A percentile compares a stretch with the other conserved stretches of the same genome.
phyloP scores from a whole-genome alignment of 2,329 filamentous ascomycete genomes.

The Lasiodiplodia citricola region DNA sequence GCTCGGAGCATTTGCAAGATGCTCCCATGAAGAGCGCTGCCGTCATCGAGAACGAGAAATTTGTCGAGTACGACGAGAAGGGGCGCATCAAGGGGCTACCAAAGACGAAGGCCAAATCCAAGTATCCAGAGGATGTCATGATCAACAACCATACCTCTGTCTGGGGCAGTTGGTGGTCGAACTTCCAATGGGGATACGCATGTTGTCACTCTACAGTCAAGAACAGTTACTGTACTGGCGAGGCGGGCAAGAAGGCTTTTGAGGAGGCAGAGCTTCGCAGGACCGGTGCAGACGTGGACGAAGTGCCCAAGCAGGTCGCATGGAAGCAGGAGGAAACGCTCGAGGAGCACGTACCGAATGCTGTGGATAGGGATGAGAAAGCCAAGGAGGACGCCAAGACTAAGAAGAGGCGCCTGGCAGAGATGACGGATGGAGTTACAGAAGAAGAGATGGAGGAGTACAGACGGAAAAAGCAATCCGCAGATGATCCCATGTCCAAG shows the following conservation, averaged over 20 bases:
- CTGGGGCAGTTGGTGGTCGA: slow-evolving; percentile 97
- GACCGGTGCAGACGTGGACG: slow-evolving; percentile 51
- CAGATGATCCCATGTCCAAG: slow-evolving; percentile 86
- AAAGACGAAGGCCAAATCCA: slow-evolving; percentile 78
- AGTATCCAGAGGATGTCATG: slow-evolving; percentile 86
- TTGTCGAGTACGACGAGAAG: slow-evolving; percentile 91
- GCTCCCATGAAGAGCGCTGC: slow-evolving; percentile 69
- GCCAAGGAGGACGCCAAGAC: slow-evolving; percentile 41
- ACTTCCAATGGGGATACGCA: slow-evolving; percentile 93
- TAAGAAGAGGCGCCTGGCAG: slow-evolving; percentile 77
- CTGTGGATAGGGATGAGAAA: slow-evolving; percentile 48
- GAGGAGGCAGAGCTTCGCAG: slow-evolving; percentile 73
- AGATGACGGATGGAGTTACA: slow-evolving; percentile 77
- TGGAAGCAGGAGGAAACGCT: slow-evolving; percentile 49
- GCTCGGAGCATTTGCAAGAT: slow-evolving; percentile 65
- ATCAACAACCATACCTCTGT: slow-evolving; percentile 91
- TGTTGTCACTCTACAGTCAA: slow-evolving; percentile 94
- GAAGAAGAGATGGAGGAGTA: slow-evolving; percentile 90
- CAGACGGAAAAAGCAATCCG: slow-evolving; percentile 72
- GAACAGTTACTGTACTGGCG: slow-evolving; percentile 97
- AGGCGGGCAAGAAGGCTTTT: slow-evolving; percentile 81
- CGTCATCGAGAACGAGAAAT: slow-evolving; percentile 81
- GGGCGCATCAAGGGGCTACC: slow-evolving; percentile 88
- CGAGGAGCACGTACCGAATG: slow-evolving; percentile 52
- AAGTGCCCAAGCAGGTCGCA: slow-evolving; percentile 48